Evolutionary conservation across 2,329 filamentous ascomycete genomes (phyloP).

Genomic region (Aspergillus ibericus): DNA sequence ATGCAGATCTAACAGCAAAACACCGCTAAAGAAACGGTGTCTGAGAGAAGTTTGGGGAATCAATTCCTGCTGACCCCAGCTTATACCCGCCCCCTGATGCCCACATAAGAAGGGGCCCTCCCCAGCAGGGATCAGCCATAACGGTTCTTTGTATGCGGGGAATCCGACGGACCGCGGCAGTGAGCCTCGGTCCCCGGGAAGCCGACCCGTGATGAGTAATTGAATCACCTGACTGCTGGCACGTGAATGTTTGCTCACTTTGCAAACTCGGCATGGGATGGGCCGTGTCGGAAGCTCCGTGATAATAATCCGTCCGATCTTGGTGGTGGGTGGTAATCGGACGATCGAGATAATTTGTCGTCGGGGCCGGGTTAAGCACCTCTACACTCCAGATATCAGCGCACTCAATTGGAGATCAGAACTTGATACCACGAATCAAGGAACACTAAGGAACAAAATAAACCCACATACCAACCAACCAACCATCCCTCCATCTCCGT

Average conservation of each 20-base stretch:
- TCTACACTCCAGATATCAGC: background rate
- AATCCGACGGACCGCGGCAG: slow-evolving; percentile 16
- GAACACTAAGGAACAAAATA: background rate
- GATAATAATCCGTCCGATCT: slow-evolving; percentile 12
- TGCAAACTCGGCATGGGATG: slow-evolving; percentile 6
- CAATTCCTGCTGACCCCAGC: background rate
- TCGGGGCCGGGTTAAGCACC: slow-evolving; percentile 3
- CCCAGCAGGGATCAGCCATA: background rate
- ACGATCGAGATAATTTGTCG: slow-evolving; percentile 7
- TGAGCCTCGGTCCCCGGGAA: slow-evolving; percentile 16
- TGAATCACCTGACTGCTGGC: slow-evolving; percentile 6
- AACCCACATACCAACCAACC: background rate
- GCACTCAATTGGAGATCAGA: background rate
- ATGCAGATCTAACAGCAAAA: too few relatives aligned
- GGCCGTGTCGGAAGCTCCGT: slow-evolving; percentile 11
- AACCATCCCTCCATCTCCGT: background rate
- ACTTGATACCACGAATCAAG: background rate
- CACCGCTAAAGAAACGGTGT: too few relatives aligned
- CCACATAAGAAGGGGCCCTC: background rate
- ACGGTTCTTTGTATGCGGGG: slow-evolving; percentile 4
- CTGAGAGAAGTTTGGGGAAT: background rate
- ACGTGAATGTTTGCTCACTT: slow-evolving; percentile 24
- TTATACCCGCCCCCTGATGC: background rate
- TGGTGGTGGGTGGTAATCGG: slow-evolving; percentile 10
- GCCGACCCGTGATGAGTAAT: background rate